phyloP scores from a whole-genome alignment of 2,329 filamentous ascomycete species.

The Parafenestella ontariensis region DNA sequence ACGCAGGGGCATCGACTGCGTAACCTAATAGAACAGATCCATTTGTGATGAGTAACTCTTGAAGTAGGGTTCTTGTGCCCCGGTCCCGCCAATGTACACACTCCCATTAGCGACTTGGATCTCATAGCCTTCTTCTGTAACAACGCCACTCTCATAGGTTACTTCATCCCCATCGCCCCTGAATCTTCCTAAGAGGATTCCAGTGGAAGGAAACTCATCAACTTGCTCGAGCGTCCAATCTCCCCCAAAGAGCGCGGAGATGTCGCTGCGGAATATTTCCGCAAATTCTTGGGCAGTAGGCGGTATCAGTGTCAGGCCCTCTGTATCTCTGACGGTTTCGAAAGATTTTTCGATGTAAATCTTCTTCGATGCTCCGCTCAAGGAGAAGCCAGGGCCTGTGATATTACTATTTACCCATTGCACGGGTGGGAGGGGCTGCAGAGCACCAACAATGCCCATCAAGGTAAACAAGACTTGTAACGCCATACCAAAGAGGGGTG shows the following conservation, averaged over 20 bases:
- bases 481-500: slow-evolving; percentile 14
- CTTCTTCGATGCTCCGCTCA: slow-evolving; percentile 27
- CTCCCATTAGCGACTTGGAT: slow-evolving; percentile 47
- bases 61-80: slow-evolving; percentile 57
- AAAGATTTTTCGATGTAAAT: slow-evolving; percentile 55
- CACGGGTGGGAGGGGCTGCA: slow-evolving; percentile 52
- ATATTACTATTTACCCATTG: slow-evolving; percentile 27
- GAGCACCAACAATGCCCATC: slow-evolving; percentile 32
- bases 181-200: slow-evolving; percentile 54
- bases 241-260: slow-evolving; percentile 50
- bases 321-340: slow-evolving; percentile 50
- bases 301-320: slow-evolving; percentile 60
- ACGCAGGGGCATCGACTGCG: slow-evolving; percentile 52
- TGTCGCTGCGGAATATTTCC: slow-evolving; percentile 54
- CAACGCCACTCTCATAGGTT: slow-evolving; percentile 56
- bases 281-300: slow-evolving; percentile 60
- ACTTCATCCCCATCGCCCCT: slow-evolving; percentile 36
- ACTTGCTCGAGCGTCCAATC: slow-evolving; percentile 54
- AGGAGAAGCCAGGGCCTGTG: slow-evolving; percentile 29
- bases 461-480: slow-evolving; percentile 14
- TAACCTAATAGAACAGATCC: slow-evolving; percentile 38
- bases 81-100: slow-evolving; percentile 51
- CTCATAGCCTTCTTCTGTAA: slow-evolving; percentile 60
- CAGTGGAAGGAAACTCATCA: slow-evolving; percentile 45
- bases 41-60: slow-evolving; percentile 50